Evolutionary conservation across 495 filamentous ascomycete species (phyloP).

Genomic region (Penicillium soppii): DNA sequence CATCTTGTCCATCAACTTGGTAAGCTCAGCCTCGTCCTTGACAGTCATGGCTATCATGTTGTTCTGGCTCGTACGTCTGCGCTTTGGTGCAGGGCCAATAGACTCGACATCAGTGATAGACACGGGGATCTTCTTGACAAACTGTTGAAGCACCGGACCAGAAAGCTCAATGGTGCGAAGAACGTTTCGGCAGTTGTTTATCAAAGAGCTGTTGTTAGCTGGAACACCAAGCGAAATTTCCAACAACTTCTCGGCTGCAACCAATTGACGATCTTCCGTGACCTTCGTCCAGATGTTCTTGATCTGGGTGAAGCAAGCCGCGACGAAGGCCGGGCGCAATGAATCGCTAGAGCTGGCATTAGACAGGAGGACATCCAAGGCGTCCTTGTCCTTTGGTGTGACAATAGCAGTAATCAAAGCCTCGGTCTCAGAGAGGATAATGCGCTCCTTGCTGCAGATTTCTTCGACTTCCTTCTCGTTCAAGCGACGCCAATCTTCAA

Average conservation of each 20-base stretch:
- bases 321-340: slow-evolving; percentile 51
- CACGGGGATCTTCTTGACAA: slow-evolving; percentile 67
- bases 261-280: slow-evolving; percentile 59
- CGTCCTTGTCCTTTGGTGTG: slow-evolving; percentile 63
- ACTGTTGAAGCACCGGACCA: slow-evolving; percentile 64
- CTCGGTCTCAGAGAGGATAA: slow-evolving; percentile 61
- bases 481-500: slow-evolving; percentile 63
- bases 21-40: slow-evolving; percentile 53
- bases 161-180: slow-evolving; percentile 67
- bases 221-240: slow-evolving; percentile 43
- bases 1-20: slow-evolving; percentile 64
- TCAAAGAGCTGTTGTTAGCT: slow-evolving; percentile 26
- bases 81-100: slow-evolving; percentile 66
- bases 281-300: slow-evolving; percentile 68
- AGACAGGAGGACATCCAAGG: slow-evolving; percentile 57
- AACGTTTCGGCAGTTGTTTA: slow-evolving; percentile 61
- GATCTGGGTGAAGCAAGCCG: slow-evolving; percentile 63
- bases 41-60: slow-evolving; percentile 49
- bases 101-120: slow-evolving; percentile 60
- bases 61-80: slow-evolving; percentile 69
- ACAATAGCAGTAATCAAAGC: slow-evolving; percentile 59
- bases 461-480: slow-evolving; percentile 39
- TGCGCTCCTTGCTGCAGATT: slow-evolving; percentile 53
- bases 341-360: slow-evolving; percentile 48
- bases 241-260: slow-evolving; percentile 60